Percentiles rank a stretch among this genome's conserved stretches.
phyloP scores from a whole-genome alignment of 257 asterid genomes.

The Rauvolfia tetraphylla region DNA sequence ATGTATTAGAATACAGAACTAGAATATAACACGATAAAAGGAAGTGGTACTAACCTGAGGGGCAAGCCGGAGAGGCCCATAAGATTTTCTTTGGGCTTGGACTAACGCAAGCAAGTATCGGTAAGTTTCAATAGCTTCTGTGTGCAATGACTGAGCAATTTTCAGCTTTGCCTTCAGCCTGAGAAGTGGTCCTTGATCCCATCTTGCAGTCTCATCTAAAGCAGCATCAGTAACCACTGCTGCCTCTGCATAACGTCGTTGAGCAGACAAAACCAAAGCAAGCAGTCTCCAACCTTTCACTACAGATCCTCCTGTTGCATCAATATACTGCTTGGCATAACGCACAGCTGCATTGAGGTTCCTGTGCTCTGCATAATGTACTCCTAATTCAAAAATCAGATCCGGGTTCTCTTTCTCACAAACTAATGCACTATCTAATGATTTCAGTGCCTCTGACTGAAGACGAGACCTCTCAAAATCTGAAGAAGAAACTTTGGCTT shows the following conservation, averaged over 20 bases:
- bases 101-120: constrained; percentile 89
- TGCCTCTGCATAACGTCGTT: constrained; percentile 78
- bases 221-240: constrained; percentile 92
- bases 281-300: constrained; percentile 90
- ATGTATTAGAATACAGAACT: neutral
- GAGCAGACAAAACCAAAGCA: constrained; percentile 86
- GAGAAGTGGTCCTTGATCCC: constrained; percentile 96
- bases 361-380: constrained; percentile 85
- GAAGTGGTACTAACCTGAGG: constrained; percentile 52
- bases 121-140: constrained; percentile 81
- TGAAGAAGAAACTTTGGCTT: constrained; percentile 77
- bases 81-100: constrained; percentile 82
- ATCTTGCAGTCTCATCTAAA: constrained; percentile 83
- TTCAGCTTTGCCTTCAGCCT: constrained; percentile 87
- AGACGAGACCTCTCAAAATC: constrained; percentile 90
- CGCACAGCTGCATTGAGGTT: constrained; percentile 79
- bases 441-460: constrained; percentile 86
- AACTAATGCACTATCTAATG: constrained; percentile 66
- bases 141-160: constrained; percentile 63
- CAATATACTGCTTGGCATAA: constrained; percentile 75
- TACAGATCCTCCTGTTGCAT: constrained; percentile 87
- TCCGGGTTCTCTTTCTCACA: constrained; percentile 76
- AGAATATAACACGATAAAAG: neutral
- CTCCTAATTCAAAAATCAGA: constrained; percentile 73
- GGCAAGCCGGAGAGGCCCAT: constrained; percentile 52